Evolutionary conservation across 2,329 filamentous ascomycete genomes (phyloP), one percentile per base, ranked within the genome.

Genomic region (Aspergillus nomiae): DNA sequence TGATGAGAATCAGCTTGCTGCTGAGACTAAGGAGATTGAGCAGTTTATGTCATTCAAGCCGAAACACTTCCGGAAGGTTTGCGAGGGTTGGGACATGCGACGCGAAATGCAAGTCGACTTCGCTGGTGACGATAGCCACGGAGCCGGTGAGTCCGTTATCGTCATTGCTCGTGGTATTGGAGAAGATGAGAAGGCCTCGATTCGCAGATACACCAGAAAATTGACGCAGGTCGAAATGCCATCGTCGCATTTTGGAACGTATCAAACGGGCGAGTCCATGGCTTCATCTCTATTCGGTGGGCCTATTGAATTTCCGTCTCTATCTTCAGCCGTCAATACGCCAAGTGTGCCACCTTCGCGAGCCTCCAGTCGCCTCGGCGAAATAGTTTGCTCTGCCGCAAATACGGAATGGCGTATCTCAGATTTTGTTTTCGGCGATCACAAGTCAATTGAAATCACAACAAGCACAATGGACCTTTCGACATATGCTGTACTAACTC

Each of bases 11-110:
- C 91, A 96, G 74, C 82, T 94, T 65, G 77, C 83, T 43, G 89
- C 91, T 1, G 93, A 97, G 75, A 92, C 92, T 1, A 85, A 85
- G 56, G 92, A 96, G 75, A 92, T 97, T 59, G 91, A 96, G 69
- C 86, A 84, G 48, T 96, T 91, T 68, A 76, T 96, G 21, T 82
- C 81, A 0, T 88, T 90, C 69, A 89, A 87, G 68, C 94, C 94
- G 4, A 86, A 87, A 46, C 87, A 96, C 69, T 96, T 96, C 75
- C 88, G 89, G 26, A 89, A 89, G 70, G 82, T 87, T 1, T 98
- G 91, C 72, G 81, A 90, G 62, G 90, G 91, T 2, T 98, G 95
- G 94, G 92, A 98, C 72, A 98, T 98, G 94, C 88, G 88, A 59
- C 87, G 93, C 64, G 88, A 83, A 65, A 81, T 98, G 3, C 90